Conservation (phyloP, 2,329 filamentous ascomycete species). For the Cercospora canescens region DNA sequence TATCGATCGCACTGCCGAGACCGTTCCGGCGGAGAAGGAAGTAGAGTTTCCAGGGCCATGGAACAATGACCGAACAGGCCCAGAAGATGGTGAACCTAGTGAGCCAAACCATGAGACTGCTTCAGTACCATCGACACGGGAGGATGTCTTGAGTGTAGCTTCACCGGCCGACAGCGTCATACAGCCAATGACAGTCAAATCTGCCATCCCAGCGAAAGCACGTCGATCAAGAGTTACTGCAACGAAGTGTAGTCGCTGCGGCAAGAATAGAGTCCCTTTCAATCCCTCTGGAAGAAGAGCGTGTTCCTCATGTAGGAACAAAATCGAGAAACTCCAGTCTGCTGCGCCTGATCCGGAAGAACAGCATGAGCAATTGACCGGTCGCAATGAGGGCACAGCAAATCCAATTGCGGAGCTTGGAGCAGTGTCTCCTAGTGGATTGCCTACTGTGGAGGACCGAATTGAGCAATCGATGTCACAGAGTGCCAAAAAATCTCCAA, state of each 20-base stretch:
- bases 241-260: slow-evolving; percentile 8
- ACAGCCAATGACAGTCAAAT: background rate
- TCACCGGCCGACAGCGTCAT: slow-evolving; percentile 19
- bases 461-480: background rate
- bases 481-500: background rate
- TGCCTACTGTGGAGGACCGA: background rate
- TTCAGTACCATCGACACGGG: background rate
- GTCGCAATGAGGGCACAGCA: background rate
- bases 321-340: background rate
- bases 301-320: slow-evolving; percentile 10
- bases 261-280: slow-evolving; percentile 6
- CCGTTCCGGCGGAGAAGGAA: background rate
- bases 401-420: background rate
- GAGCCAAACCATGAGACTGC: background rate
- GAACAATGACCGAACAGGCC: background rate
- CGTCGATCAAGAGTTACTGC: background rate
- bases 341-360: background rate
- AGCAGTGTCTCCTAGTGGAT: background rate
- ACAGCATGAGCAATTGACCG: background rate
- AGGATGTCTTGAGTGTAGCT: background rate
- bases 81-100: background rate
- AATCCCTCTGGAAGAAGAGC: slow-evolving; percentile 7
- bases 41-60: background rate
- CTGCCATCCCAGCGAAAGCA: background rate
- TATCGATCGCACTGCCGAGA: background rate